Percentiles rank a stretch among this genome's conserved stretches.
Evolutionary conservation across 495 filamentous ascomycete genomes (phyloP).

Genomic region (Cladorrhinum samala): DNA sequence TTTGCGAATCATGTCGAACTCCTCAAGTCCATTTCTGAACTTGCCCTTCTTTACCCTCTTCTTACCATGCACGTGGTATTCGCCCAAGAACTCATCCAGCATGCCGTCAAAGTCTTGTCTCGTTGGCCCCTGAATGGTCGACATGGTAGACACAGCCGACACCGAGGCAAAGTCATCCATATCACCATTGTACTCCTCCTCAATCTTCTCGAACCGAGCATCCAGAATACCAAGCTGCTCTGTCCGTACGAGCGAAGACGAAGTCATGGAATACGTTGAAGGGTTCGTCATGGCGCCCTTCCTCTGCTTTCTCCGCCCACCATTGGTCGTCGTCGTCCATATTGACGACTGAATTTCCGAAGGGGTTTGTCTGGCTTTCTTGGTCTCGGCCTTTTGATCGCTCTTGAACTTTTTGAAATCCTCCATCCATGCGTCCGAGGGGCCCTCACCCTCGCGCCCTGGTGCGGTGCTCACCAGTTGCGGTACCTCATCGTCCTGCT

Average conservation of each 20-base stretch:
- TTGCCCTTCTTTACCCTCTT: conserved; percentile 77
- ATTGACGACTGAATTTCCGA: conserved; percentile 67
- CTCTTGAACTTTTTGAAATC: conserved; percentile 90
- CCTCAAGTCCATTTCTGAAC: conserved; percentile 70
- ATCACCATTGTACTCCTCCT: conserved; percentile 75
- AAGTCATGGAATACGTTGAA: conserved; percentile 94
- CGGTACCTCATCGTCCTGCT: conserved; percentile 41
- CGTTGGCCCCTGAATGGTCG: conserved; percentile 51
- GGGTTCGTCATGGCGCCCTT: conserved; percentile 86
- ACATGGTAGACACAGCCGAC: conserved; percentile 41
- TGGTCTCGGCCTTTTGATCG: conserved; percentile 46
- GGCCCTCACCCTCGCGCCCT: conserved; percentile 42
- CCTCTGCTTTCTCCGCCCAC: conserved; percentile 74
- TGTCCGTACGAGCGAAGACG: conserved; percentile 78
- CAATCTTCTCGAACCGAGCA: conserved; percentile 83
- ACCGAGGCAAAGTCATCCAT: conserved; percentile 49
- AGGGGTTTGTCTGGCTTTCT: conserved; percentile 38
- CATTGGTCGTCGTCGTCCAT: conserved; percentile 71
- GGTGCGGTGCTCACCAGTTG: conserved; percentile 38
- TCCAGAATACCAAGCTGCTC: conserved; percentile 85
- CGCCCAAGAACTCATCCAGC: conserved; percentile 87
- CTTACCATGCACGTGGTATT: conserved; percentile 70
- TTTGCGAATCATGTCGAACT: conserved; percentile 84
- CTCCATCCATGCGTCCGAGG: conserved; percentile 66
- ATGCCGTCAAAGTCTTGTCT: conserved; percentile 76